A percentile compares a stretch with the other conserved stretches of the same genome.
Conservation (phyloP, 257 asterid genomes). For the Ophiorrhiza pumila region DNA sequence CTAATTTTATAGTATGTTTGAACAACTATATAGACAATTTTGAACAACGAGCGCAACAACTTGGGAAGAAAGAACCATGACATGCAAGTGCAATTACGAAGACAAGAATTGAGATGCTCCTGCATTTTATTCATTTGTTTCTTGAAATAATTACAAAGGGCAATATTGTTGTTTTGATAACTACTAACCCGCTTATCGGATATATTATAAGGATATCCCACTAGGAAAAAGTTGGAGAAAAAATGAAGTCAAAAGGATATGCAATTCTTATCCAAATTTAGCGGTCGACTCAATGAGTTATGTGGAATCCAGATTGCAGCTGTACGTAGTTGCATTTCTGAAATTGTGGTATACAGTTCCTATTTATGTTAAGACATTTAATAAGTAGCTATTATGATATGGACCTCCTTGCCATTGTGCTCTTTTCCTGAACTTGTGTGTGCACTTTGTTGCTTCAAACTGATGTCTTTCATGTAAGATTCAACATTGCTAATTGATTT, state of each 20-base stretch:
- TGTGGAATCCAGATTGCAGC: not conserved
- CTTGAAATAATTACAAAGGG: not conserved
- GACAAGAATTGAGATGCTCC: too few relatives aligned
- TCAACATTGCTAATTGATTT: too few relatives aligned
- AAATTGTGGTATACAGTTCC: too few relatives aligned
- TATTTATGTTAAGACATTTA: too few relatives aligned
- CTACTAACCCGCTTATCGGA: not conserved
- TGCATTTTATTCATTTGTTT: too few relatives aligned
- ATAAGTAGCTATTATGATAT: too few relatives aligned
- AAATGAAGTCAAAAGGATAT: not conserved
- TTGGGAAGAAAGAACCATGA: too few relatives aligned
- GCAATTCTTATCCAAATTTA: not conserved
- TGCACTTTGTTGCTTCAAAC: not conserved
- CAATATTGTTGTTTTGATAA: too few relatives aligned
- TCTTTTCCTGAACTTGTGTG: not conserved
- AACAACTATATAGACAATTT: too few relatives aligned
- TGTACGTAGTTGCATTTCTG: not conserved
- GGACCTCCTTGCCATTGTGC: not conserved
- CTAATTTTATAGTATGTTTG: too few relatives aligned
- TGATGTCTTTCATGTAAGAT: too few relatives aligned
- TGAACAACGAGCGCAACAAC: too few relatives aligned
- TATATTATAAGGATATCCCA: not conserved
- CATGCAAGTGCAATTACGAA: not conserved
- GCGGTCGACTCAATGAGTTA: not conserved
- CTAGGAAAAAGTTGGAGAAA: not conserved